A percentile compares a stretch with the other conserved stretches of the same genome.
These are phyloP conservation scores for Clarireedia hainanense DNA, from an alignment of 2,329 filamentous ascomycete genomes.

Conservation along the genomic window DNA sequence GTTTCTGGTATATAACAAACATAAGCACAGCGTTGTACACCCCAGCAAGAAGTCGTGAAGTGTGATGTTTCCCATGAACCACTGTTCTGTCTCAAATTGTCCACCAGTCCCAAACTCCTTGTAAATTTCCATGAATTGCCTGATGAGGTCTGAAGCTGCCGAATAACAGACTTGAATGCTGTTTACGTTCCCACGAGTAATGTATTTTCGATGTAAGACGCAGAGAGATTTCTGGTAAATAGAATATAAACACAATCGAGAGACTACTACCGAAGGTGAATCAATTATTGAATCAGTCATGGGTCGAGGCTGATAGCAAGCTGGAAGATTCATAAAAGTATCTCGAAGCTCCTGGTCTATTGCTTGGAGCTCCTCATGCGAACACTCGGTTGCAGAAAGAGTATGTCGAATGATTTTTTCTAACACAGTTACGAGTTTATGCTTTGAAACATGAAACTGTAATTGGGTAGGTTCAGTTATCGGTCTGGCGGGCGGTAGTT, in stretches of 20 bases:
- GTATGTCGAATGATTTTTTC: conserved; percentile 25
- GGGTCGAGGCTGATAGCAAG: conserved; percentile 14
- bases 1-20: not conserved
- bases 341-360: conserved; percentile 20
- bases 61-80: conserved; percentile 24
- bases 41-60: conserved; percentile 26
- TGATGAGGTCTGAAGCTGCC: conserved; percentile 18
- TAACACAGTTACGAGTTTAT: conserved; percentile 26
- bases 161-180: conserved; percentile 18
- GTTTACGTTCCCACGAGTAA: conserved; percentile 15
- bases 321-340: conserved; percentile 17
- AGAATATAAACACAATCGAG: conserved; percentile 18
- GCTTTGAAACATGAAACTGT: conserved; percentile 11
- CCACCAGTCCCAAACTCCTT: conserved; percentile 23
- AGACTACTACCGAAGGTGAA: conserved; percentile 21
- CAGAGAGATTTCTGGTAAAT: conserved; percentile 25
- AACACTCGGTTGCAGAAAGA: conserved; percentile 14
- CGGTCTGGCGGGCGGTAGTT: conserved; percentile 19
- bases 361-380: not conserved
- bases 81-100: conserved; percentile 19
- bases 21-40: conserved; percentile 22
- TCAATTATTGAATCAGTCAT: conserved; percentile 20
- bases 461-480: conserved; percentile 22
- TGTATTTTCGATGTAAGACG: conserved; percentile 26
- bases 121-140: conserved; percentile 21